Evolutionary conservation across 169 alveolate genomes (phyloP), one percentile per base, ranked within the genome.

Genomic region (Plasmodium gallinaceum): DNA sequence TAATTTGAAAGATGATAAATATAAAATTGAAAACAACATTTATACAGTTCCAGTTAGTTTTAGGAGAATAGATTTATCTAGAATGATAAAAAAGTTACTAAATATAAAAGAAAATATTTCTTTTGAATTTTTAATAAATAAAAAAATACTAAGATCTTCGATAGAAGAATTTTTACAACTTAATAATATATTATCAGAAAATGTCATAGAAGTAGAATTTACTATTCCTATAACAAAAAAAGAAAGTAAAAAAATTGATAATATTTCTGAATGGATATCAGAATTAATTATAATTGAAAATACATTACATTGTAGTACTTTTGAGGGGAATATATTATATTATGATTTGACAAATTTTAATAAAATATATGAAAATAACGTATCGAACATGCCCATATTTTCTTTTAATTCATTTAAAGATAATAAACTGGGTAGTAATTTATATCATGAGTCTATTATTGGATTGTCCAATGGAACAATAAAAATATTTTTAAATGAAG

Each of bases 21-120:
- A 69, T 48, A 57, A 83, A 70, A 83, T 83, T 20, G 91, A 69
- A 22, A 73, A 70, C 51, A 68, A 61, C 24, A 83, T 45, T 22
- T 83, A 83, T 73, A 83, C 91, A 14, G 45, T 83, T 43, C 91
- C 91, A 57, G 45, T 72, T 20, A 57, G 46, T 18, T 83, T 83
- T 72, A 83, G 37, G 69, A 83, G 91, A 69, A 83, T 83, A 24
- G 91, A 83, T 62, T 57, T 83, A 45, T 83, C 91, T 48, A 83
- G 85, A 57, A 83, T 83, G 91, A 32, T 83, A 60, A 83, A 83
- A 58, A 60, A 68, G 37, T 54, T 83, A 72, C 39, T 83, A 37
- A 62, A 58, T 69, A 54, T 83, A 68, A 45, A 83, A 12, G 91
- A 70, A 52, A 83, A 69, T 61, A 51, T 83, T 8, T 66, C 91